Conservation (phyloP, 768 basidiomycete species). For the Gymnopilus junonius region DNA sequence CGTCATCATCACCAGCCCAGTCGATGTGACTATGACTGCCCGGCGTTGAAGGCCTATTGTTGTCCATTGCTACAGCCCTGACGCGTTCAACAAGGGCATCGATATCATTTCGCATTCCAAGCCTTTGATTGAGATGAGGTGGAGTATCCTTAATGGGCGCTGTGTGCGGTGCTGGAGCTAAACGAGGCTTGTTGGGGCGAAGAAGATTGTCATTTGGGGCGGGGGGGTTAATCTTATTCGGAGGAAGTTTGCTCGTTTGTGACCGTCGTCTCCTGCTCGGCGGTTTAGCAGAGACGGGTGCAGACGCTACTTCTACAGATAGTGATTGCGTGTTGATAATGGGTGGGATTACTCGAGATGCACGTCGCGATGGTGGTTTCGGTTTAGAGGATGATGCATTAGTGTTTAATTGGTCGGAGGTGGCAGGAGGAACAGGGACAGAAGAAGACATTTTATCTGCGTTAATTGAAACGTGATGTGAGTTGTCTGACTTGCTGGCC, state of each 20-base stretch:
- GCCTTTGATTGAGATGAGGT: constrained; percentile 51
- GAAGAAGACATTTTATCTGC: constrained; percentile 11
- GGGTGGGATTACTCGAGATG: constrained; percentile 37
- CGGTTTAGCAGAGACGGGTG: constrained; percentile 41
- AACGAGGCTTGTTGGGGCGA: constrained; percentile 35
- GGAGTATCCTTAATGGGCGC: constrained; percentile 59
- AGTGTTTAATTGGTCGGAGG: constrained; percentile 28
- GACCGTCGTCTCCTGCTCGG: constrained; percentile 56
- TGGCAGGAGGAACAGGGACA: constrained; percentile 9
- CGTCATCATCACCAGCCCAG: constrained; percentile 90
- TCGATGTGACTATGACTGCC: constrained; percentile 85
- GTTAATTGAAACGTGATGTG: neutral
- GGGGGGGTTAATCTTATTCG: constrained; percentile 37
- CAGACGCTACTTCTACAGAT: constrained; percentile 22
- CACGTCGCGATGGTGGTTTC: constrained; percentile 38
- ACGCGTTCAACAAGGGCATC: constrained; percentile 82
- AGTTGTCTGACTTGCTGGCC: constrained; percentile 15
- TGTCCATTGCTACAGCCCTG: constrained; percentile 72
- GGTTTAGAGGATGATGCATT: constrained; percentile 25
- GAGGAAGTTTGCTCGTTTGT: constrained; percentile 37
- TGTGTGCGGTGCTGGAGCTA: constrained; percentile 37
- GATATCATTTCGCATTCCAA: constrained; percentile 65
- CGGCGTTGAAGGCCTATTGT: constrained; percentile 68
- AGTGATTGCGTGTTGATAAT: constrained; percentile 28
- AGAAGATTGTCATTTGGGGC: constrained; percentile 36